These are phyloP conservation scores for Blumeriella jaapii DNA, from an alignment of 2,329 filamentous ascomycete genomes.

Conservation along the genomic window DNA sequence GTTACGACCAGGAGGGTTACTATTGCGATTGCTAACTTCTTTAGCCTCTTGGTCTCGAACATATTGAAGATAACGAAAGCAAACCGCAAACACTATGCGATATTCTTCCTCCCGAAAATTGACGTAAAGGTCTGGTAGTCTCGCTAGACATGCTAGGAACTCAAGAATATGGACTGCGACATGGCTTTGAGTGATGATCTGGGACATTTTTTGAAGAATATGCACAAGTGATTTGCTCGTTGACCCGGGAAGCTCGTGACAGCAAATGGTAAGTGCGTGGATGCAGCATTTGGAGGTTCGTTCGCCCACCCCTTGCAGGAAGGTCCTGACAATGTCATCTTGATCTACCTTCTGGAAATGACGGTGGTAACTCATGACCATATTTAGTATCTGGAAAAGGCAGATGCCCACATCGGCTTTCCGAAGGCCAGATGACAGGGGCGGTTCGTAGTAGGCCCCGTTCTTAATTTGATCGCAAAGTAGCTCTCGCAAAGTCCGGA, in stretches of 20 bases:
- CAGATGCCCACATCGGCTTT: constrained; percentile 84
- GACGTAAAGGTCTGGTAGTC: constrained; percentile 72
- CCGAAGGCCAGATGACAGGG: constrained; percentile 63
- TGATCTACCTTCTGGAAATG: constrained; percentile 76
- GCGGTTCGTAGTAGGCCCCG: constrained; percentile 71
- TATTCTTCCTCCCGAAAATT: constrained; percentile 90
- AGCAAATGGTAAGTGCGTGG: constrained; percentile 87
- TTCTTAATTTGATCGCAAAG: constrained; percentile 75
- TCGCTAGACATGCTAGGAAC: constrained; percentile 81
- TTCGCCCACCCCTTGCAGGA: constrained; percentile 79
- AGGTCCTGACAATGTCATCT: constrained; percentile 78
- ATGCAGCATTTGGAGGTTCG: constrained; percentile 87
- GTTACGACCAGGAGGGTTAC: constrained; percentile 25
- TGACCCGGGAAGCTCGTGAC: constrained; percentile 81
- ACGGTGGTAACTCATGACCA: constrained; percentile 82
- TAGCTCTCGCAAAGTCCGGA: constrained; percentile 63
- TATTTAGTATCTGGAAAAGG: constrained; percentile 75
- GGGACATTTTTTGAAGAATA: constrained; percentile 86
- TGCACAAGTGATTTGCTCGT: constrained; percentile 76
- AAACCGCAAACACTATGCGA: constrained; percentile 88
- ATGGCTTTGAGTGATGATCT: constrained; percentile 86
- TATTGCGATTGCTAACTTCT: constrained; percentile 27
- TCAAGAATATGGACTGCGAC: constrained; percentile 93
- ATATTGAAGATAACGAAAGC: constrained; percentile 85
- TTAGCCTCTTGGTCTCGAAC: constrained; percentile 53